phyloP scores from a whole-genome alignment of 768 basidiomycete genomes.

The Kwoniella sp. region DNA sequence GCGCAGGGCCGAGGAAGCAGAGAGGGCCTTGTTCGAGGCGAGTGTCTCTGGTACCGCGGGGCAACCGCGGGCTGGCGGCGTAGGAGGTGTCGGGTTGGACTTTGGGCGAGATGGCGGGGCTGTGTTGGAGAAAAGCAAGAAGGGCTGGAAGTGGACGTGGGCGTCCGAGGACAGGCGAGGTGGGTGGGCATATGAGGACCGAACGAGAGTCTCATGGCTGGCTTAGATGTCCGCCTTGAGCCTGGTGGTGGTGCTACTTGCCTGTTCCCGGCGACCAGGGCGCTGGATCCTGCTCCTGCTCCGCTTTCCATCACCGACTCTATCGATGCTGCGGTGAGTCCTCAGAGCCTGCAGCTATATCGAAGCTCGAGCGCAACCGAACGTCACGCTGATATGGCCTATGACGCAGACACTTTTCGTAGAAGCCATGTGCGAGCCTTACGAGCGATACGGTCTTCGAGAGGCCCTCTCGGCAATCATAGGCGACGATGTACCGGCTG shows the following conservation, averaged over 20 bases:
- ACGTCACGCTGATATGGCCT: neutral
- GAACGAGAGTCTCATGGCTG: too few relatives aligned
- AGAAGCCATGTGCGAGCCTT: conserved; percentile 11
- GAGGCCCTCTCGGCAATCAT: conserved; percentile 9
- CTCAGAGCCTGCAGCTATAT: too few relatives aligned
- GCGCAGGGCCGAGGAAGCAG: neutral
- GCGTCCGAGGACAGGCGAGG: conserved; percentile 6
- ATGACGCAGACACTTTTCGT: conserved; percentile 4
- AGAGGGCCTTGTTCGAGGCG: neutral
- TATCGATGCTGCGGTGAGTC: conserved; percentile 9
- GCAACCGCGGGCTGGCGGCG: neutral
- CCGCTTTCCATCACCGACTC: neutral
- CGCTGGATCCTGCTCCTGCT: neutral
- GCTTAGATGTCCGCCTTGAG: conserved; percentile 3
- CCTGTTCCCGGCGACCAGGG: conserved; percentile 16
- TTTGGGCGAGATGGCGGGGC: conserved; percentile 29
- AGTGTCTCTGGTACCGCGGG: neutral
- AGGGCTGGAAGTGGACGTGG: conserved; percentile 29
- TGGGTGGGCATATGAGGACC: neutral
- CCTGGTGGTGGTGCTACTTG: conserved; percentile 3
- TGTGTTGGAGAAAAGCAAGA: conserved; percentile 7
- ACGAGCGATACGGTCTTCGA: conserved; percentile 15
- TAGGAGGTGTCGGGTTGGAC: conserved; percentile 20
- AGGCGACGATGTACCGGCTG: neutral
- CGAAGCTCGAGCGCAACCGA: neutral